Evolutionary conservation across 2,329 filamentous ascomycete genomes (phyloP).

Genomic region (Epicoccum sorghinum): DNA sequence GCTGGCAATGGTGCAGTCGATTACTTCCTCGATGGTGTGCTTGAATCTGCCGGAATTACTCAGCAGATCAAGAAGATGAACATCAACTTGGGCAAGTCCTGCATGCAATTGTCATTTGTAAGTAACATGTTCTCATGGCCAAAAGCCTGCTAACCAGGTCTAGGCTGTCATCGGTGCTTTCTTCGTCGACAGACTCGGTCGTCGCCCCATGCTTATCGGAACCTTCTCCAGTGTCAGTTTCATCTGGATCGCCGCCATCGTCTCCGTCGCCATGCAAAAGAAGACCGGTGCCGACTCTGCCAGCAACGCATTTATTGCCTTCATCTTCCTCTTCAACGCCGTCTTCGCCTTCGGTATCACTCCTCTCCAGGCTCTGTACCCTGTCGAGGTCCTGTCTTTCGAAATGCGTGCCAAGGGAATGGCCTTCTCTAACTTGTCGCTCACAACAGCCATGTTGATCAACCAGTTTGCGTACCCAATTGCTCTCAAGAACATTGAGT

Average conservation of each 20-base stretch:
- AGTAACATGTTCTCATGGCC: neutral
- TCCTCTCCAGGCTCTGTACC: conserved; percentile 56
- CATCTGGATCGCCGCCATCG: conserved; percentile 36
- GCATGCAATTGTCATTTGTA: conserved; percentile 42
- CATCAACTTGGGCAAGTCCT: conserved; percentile 46
- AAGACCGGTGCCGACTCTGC: conserved; percentile 20
- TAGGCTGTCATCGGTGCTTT: conserved; percentile 43
- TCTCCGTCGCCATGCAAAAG: conserved; percentile 23
- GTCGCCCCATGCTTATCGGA: conserved; percentile 41
- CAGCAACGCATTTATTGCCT: conserved; percentile 40
- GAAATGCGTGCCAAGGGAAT: conserved; percentile 57
- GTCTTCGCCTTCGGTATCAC: conserved; percentile 50
- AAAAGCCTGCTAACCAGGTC: neutral
- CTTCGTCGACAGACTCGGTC: conserved; percentile 42
- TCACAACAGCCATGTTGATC: conserved; percentile 31
- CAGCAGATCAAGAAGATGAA: conserved; percentile 41
- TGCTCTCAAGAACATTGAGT: conserved; percentile 30
- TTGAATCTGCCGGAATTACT: conserved; percentile 44
- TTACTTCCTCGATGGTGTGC: conserved; percentile 42
- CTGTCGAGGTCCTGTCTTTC: conserved; percentile 57
- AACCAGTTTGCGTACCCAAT: conserved; percentile 41
- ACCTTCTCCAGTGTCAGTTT: conserved; percentile 27
- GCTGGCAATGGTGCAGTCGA: conserved; percentile 48
- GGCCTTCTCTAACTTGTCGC: conserved; percentile 53
- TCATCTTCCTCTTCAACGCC: conserved; percentile 54